Evolutionary conservation across 2,329 filamentous ascomycete genomes (phyloP).

Genomic region (Botrytis fragariae): DNA sequence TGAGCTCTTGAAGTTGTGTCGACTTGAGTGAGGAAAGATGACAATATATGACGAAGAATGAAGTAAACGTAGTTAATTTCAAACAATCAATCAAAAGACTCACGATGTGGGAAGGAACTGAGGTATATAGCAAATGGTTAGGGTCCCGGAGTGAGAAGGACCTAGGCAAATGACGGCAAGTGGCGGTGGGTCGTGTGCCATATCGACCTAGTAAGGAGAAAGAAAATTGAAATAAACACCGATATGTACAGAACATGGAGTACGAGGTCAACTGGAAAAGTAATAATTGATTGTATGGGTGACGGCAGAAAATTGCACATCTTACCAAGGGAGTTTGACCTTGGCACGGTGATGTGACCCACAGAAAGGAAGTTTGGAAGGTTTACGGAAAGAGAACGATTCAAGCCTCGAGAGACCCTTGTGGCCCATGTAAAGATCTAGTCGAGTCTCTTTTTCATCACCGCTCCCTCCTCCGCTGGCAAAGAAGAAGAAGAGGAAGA

Average conservation of each 20-base stretch:
- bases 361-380: conserved; percentile 2
- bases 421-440: conserved; percentile 2
- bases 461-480: neutral
- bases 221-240: neutral
- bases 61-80: neutral
- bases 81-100: neutral
- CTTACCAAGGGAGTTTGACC: neutral
- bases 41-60: neutral
- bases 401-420: neutral
- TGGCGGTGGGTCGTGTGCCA: conserved; percentile 5
- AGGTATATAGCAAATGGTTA: neutral
- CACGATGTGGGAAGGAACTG: neutral
- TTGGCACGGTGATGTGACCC: conserved; percentile 7
- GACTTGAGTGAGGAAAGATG: neutral
- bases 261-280: neutral
- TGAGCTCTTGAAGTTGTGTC: neutral
- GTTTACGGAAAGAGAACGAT: neutral
- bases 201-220: neutral
- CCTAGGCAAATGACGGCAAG: conserved; percentile 7
- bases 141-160: neutral
- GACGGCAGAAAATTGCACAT: neutral
- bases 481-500: neutral
- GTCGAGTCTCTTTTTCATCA: conserved; percentile 4
- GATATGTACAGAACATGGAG: neutral
- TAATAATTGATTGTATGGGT: neutral